A percentile compares a stretch with the other conserved stretches of the same genome.
Evolutionary conservation across 2,329 filamentous ascomycete species (phyloP).

Genomic region (Colletotrichum musae): DNA sequence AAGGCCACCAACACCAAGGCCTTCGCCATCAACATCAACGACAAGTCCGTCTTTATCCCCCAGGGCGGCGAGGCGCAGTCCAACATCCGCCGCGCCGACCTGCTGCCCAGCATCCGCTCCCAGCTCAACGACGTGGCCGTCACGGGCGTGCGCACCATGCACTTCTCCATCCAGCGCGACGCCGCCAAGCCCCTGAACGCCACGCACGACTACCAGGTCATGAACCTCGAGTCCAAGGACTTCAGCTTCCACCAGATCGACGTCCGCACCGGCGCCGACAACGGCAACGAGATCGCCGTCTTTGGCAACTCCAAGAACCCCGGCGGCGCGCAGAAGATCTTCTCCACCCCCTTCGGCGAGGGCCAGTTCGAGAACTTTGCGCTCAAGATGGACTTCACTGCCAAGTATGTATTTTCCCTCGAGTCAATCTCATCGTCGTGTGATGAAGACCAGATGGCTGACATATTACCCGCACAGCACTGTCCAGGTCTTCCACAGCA

Average conservation of each 20-base stretch:
- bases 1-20: conserved; percentile 42
- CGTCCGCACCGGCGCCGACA: conserved; percentile 50
- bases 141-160: conserved; percentile 60
- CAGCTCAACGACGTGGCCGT: conserved; percentile 55
- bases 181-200: conserved; percentile 56
- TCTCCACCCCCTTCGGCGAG: conserved; percentile 39
- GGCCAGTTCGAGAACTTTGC: conserved; percentile 40
- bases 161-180: conserved; percentile 61
- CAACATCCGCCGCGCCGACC: conserved; percentile 62
- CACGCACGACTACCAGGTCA: conserved; percentile 60
- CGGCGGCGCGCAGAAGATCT: conserved; percentile 25
- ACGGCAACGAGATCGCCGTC: conserved; percentile 49
- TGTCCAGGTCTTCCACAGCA: conserved; percentile 60
- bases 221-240: conserved; percentile 42
- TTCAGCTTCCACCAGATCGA: conserved; percentile 41
- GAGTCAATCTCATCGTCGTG: neutral
- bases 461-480: conserved; percentile 39
- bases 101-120: conserved; percentile 56
- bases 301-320: conserved; percentile 38
- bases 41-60: conserved; percentile 60
- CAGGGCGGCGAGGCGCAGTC: conserved; percentile 53
- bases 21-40: conserved; percentile 45
- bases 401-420: conserved; percentile 32
- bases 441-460: neutral
- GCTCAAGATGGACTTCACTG: conserved; percentile 38